These are phyloP conservation scores for Canavalia ensiformis DNA, from an alignment of 306 rosid species.

Conservation along the genomic window DNA sequence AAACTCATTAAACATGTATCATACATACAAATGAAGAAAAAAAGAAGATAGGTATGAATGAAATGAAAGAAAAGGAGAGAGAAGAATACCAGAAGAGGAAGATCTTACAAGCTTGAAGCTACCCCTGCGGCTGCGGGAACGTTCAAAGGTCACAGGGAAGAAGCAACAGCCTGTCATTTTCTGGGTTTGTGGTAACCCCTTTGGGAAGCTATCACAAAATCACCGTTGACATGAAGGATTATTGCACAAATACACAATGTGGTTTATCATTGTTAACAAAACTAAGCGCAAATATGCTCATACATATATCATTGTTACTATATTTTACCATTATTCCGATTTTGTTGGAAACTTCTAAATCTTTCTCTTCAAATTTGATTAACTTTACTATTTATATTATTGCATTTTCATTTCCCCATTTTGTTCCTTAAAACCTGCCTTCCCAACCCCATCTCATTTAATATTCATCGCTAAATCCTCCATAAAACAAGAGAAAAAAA, in stretches of 20 bases:
- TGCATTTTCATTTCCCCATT: slow-evolving; percentile 1
- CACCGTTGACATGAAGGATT: slow-evolving; percentile 25
- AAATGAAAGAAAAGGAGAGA: slow-evolving; percentile 1
- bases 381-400: slow-evolving; percentile 29
- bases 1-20: no score
- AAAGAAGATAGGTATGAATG: neutral
- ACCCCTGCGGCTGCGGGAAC: slow-evolving; percentile 40
- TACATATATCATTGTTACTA: slow-evolving; percentile 29
- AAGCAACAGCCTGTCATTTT: slow-evolving; percentile 60
- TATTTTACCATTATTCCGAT: slow-evolving; percentile 36
- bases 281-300: neutral
- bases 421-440: neutral
- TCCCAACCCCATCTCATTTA: no score
- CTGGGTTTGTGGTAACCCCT: slow-evolving; percentile 29
- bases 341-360: neutral
- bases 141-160: slow-evolving; percentile 49
- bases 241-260: neutral
- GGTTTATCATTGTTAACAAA: slow-evolving; percentile 28
- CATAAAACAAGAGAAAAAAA: no score
- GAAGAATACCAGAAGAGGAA: slow-evolving; percentile 46
- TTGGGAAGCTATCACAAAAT: neutral
- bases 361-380: slow-evolving; percentile 13
- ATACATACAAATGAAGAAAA: neutral
- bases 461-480: no score
- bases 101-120: slow-evolving; percentile 34